phyloP scores from a whole-genome alignment of 1,284 basidiomycete species.

The Macrocybe sp. region DNA sequence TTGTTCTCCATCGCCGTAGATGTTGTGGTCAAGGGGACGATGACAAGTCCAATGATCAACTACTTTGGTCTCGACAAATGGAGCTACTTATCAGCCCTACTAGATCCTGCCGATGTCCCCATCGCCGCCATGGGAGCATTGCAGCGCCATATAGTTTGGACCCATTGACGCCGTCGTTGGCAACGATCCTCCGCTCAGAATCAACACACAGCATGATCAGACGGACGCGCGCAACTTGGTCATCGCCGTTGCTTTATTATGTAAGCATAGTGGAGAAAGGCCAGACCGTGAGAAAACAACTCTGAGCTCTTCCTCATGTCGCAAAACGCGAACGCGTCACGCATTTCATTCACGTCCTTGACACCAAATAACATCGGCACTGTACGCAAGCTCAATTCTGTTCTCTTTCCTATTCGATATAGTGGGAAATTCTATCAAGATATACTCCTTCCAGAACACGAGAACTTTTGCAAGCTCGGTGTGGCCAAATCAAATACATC shows the following conservation, averaged over 20 bases:
- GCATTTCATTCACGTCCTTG: constrained; percentile 66
- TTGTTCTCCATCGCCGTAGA: constrained; percentile 16
- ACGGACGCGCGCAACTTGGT: not conserved
- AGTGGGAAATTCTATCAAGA: constrained; percentile 78
- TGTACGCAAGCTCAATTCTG: constrained; percentile 74
- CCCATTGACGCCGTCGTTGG: no score
- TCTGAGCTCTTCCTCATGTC: no score
- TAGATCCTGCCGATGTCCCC: constrained; percentile 1
- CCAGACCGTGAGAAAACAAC: no score
- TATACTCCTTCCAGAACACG: constrained; percentile 63
- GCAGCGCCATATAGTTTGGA: no score
- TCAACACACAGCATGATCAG: no score
- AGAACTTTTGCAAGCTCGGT: constrained; percentile 79
- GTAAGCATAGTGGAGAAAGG: not conserved
- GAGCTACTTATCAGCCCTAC: constrained; percentile 12
- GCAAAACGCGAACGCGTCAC: constrained; percentile 24
- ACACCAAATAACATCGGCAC: constrained; percentile 79
- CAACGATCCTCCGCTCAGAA: no score
- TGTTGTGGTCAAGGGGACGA: constrained; percentile 23
- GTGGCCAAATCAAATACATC: constrained; percentile 16
- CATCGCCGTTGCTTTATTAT: not conserved
- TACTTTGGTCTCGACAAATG: constrained; percentile 22
- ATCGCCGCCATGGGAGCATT: not conserved
- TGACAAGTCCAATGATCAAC: constrained; percentile 17
- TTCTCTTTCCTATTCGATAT: constrained; percentile 78